Conservation (phyloP, 768 basidiomycete genomes). For the Suillus subaureus region DNA sequence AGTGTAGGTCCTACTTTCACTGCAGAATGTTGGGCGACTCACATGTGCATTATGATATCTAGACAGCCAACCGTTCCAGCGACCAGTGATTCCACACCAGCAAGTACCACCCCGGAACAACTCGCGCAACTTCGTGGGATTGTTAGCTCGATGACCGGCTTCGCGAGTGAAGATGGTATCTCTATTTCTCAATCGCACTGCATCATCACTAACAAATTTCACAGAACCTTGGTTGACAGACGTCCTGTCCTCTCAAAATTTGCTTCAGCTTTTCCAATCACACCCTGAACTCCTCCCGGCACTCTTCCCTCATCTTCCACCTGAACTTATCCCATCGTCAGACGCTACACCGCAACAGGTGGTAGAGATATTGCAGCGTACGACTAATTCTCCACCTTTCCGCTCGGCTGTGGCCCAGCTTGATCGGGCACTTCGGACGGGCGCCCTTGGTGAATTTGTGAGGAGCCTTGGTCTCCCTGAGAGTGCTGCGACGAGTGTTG, state of each 20-base stretch:
- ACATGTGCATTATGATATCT: not conserved
- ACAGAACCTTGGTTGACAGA: conserved; percentile 65
- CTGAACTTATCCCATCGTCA: conserved; percentile 71
- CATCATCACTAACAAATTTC: conserved; percentile 10
- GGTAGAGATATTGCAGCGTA: conserved; percentile 63
- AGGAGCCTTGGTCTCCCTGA: conserved; percentile 80
- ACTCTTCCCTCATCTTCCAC: conserved; percentile 81
- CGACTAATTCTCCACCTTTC: conserved; percentile 85
- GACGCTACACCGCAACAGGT: conserved; percentile 41
- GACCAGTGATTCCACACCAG: conserved; percentile 8
- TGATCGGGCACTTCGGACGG: conserved; percentile 84
- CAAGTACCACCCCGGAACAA: conserved; percentile 57
- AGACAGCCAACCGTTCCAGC: not conserved
- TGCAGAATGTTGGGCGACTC: not conserved
- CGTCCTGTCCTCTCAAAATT: conserved; percentile 72
- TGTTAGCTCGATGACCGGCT: conserved; percentile 47
- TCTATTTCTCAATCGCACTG: conserved; percentile 1
- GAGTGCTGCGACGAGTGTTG: conserved; percentile 78
- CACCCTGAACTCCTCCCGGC: conserved; percentile 70
- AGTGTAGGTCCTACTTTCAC: conserved; percentile 18
- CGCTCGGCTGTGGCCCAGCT: conserved; percentile 76
- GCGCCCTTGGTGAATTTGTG: conserved; percentile 75
- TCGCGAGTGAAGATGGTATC: conserved; percentile 20
- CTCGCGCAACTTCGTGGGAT: conserved; percentile 62
- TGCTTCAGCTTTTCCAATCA: conserved; percentile 68